These are phyloP conservation scores for Amaranthus hypochondriacus DNA, from an alignment of 148 eudicot species.

Conservation along the genomic window DNA sequence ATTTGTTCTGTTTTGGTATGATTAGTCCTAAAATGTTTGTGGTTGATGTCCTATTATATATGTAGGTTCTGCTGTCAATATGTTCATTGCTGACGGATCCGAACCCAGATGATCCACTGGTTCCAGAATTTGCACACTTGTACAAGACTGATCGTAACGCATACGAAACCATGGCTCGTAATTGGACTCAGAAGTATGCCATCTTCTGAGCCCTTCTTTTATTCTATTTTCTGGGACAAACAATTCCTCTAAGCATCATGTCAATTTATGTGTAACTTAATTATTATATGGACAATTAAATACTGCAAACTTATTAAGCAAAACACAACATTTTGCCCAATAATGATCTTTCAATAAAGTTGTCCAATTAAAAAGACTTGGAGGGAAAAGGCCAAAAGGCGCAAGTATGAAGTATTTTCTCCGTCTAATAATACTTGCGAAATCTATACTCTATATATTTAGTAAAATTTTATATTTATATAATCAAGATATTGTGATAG, in stretches of 20 bases:
- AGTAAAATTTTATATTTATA: too few relatives aligned
- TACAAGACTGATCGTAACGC: conserved; percentile 46
- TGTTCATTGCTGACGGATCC: conserved; percentile 65
- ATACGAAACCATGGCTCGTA: conserved; percentile 54
- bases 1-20: neutral
- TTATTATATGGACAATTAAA: too few relatives aligned
- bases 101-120: conserved; percentile 68
- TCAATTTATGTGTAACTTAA: neutral
- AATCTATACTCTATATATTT: too few relatives aligned
- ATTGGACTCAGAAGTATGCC: conserved; percentile 66
- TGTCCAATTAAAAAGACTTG: too few relatives aligned
- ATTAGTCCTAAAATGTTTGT: neutral
- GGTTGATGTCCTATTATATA: neutral
- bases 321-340: too few relatives aligned
- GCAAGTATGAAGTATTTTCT: too few relatives aligned
- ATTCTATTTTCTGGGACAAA: neutral
- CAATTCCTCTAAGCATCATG: neutral
- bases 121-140: conserved; percentile 55
- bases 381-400: too few relatives aligned
- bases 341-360: too few relatives aligned
- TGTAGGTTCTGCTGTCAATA: conserved; percentile 59
- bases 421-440: too few relatives aligned
- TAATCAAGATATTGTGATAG: too few relatives aligned
- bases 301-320: too few relatives aligned
- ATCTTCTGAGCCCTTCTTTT: conserved; percentile 30